Percentiles rank a stretch among this genome's conserved stretches.
phyloP scores from a whole-genome alignment of 129 eudicot species.

The Erigeron canadensis region DNA sequence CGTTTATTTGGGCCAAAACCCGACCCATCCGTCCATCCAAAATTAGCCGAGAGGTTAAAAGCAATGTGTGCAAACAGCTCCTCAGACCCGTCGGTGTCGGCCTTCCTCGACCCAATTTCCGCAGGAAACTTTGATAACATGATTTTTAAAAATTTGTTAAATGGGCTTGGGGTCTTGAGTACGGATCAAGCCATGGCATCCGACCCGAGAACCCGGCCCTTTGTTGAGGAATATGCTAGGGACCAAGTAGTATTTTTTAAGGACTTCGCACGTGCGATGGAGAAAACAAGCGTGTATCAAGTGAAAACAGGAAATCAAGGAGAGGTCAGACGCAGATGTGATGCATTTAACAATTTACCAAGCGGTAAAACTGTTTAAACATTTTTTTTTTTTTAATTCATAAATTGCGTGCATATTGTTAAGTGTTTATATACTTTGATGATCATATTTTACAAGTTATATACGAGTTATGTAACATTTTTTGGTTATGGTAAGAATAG shows the following conservation, averaged over 20 bases:
- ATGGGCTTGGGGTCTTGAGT: constrained; percentile 57
- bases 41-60: constrained; percentile 38
- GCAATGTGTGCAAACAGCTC: constrained; percentile 51
- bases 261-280: constrained; percentile 70
- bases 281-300: constrained; percentile 46
- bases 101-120: constrained; percentile 57
- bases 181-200: constrained; percentile 55
- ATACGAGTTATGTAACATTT: constrained; percentile 2
- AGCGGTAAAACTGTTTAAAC: background rate
- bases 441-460: background rate
- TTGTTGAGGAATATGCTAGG: constrained; percentile 55
- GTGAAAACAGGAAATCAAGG: constrained; percentile 58
- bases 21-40: constrained; percentile 56
- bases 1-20: constrained; percentile 39
- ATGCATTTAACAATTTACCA: constrained; percentile 42
- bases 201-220: constrained; percentile 60
- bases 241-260: constrained; percentile 47
- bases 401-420: background rate
- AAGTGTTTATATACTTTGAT: background rate
- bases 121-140: constrained; percentile 65
- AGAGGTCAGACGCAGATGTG: constrained; percentile 68
- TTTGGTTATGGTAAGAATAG: background rate
- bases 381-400: background rate
- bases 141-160: constrained; percentile 46
- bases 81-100: constrained; percentile 42